Percentiles rank a stretch among this genome's conserved stretches.
Conservation (phyloP, 179 eudicot genomes). For the Silene noctiflora region DNA sequence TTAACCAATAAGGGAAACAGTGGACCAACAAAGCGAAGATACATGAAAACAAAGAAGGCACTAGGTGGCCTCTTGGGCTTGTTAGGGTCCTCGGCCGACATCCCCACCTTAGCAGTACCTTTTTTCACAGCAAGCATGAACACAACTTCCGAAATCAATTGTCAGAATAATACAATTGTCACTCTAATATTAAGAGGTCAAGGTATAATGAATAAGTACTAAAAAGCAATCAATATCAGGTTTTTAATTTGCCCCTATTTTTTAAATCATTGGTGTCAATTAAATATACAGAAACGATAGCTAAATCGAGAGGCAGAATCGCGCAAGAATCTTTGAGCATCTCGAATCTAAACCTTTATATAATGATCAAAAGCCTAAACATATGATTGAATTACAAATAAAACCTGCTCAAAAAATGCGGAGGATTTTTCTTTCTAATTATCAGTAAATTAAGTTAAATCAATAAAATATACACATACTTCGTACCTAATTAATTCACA, state of each 20-base stretch:
- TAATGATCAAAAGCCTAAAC: not conserved
- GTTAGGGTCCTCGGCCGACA: constrained; percentile 69
- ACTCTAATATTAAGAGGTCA: too few relatives aligned
- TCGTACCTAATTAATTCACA: too few relatives aligned
- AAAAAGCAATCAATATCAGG: too few relatives aligned
- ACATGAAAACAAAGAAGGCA: constrained; percentile 76
- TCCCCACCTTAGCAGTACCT: constrained; percentile 33
- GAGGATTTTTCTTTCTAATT: too few relatives aligned
- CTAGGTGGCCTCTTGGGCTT: constrained; percentile 79
- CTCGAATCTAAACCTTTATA: not conserved
- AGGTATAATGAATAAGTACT: too few relatives aligned
- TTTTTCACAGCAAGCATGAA: constrained; percentile 62
- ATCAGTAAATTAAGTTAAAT: too few relatives aligned
- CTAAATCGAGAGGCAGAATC: not conserved
- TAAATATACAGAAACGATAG: not conserved
- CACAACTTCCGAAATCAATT: not conserved
- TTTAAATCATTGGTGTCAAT: not conserved
- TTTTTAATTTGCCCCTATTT: too few relatives aligned
- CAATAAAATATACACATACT: too few relatives aligned
- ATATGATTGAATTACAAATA: not conserved
- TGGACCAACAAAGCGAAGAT: not conserved
- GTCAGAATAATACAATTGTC: too few relatives aligned
- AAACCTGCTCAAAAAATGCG: too few relatives aligned
- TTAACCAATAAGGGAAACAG: too few relatives aligned
- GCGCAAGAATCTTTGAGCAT: too few relatives aligned